phyloP scores from a whole-genome alignment of 495 filamentous ascomycete species.

The Aspergillus ostianus region DNA sequence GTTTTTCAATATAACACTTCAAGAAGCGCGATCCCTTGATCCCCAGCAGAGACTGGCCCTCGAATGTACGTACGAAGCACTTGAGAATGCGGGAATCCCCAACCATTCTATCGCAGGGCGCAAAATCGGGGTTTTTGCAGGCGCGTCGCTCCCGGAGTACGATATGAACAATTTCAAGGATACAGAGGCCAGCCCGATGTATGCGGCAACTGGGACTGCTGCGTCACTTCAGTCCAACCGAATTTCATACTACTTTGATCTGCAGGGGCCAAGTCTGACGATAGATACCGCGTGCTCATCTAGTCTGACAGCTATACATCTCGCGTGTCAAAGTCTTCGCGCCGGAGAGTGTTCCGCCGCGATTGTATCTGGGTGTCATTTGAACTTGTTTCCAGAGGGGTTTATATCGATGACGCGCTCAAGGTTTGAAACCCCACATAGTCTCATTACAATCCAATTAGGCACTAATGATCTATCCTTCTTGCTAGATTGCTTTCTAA shows the following conservation, averaged over 20 bases:
- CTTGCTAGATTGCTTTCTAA: constrained; percentile 17
- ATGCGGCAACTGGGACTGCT: constrained; percentile 16
- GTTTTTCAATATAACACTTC: constrained; percentile 54
- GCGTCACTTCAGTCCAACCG: constrained; percentile 42
- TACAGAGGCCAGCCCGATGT: constrained; percentile 21
- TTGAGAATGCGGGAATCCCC: constrained; percentile 41
- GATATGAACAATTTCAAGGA: constrained; percentile 25
- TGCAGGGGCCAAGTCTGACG: constrained; percentile 41
- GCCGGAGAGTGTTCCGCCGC: constrained; percentile 44
- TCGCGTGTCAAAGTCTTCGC: constrained; percentile 46
- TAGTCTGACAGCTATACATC: constrained; percentile 50
- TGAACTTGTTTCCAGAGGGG: constrained; percentile 33
- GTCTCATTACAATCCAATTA: constrained; percentile 1
- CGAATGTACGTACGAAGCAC: constrained; percentile 56
- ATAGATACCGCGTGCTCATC: constrained; percentile 53
- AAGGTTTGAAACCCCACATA: constrained; percentile 3
- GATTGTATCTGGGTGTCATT: constrained; percentile 38
- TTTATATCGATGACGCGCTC: constrained; percentile 28
- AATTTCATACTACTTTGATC: constrained; percentile 44
- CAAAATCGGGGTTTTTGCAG: constrained; percentile 1
- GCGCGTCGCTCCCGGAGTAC: constrained; percentile 1
- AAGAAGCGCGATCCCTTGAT: constrained; percentile 46
- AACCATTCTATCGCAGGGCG: not conserved
- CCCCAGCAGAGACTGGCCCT: constrained; percentile 47
- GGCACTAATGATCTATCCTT: constrained; percentile 16